Evolutionary conservation across 306 rosid genomes (phyloP), one percentile per base, ranked within the genome.

Genomic region (Cucurbita ficifolia): DNA sequence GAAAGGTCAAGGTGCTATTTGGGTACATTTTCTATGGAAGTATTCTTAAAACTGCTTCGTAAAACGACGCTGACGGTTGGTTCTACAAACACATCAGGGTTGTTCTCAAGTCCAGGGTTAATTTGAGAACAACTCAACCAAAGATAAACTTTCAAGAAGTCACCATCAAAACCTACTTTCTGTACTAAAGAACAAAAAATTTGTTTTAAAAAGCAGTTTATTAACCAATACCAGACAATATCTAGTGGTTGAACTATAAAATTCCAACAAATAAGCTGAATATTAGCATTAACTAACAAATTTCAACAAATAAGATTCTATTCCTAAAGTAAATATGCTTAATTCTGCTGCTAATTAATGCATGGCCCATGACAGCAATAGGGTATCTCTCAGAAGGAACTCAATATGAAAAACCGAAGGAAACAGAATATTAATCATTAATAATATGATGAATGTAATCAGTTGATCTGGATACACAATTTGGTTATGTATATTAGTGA

Each of bases 401-500:
- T 42, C 72, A 65, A 65, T 8, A 68, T 46, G 55, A 22, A 54
- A 29, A 46, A 46, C 22, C 22, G 56, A 46, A 46, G 56, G 73
- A 68, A 46, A 68, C 73, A 48, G 42, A 68, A 68, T 46, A 24
- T 68, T 22, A 24, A 68, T 46, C 56, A 68, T 22, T 45, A 12
- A 68, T 45, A 21, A 68, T 46, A 67, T 46, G 42, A 46, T 68
- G 56, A 68, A 40, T 68, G 73, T 68, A 68, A 45, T 68, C 35
- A 46, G 55, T 68, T 68, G 73, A 22, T 68, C 17, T 68, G 33
- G 38, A 68, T 68, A 68, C 73, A 68, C 73, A 68, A 68, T 68
- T 68, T 68, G 73, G 56, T 46, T 46, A n/a, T 63, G 73, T 68
- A 68, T 68, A 68, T 68, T 24, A 46, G 73, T 68, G 40, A 68